These are phyloP conservation scores for Ceratocystis cubensis DNA, from an alignment of 2,329 filamentous ascomycete genomes.

Conservation along the genomic window DNA sequence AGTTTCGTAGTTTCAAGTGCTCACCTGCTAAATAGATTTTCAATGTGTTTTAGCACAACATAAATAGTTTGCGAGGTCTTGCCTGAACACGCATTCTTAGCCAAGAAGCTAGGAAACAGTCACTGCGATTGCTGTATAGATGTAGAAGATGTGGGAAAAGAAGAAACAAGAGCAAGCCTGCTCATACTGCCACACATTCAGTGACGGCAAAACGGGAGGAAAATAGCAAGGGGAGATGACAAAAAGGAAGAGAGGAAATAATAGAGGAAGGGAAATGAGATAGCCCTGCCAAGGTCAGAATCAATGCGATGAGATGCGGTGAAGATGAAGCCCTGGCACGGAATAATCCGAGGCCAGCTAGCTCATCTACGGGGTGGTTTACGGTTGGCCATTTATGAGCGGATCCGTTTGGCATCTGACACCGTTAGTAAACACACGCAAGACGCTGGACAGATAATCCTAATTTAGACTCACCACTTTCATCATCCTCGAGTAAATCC, in stretches of 20 bases:
- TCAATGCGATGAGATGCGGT: too few species aligned
- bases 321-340: too few species aligned
- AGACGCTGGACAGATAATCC: neutral
- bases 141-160: neutral
- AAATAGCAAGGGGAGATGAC: neutral
- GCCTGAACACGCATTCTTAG: neutral
- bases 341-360: too few species aligned
- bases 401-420: conserved; percentile 17
- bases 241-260: neutral
- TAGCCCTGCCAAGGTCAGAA: neutral
- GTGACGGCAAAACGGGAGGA: too few species aligned
- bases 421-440: neutral
- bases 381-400: neutral
- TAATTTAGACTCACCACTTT: conserved; percentile 17
- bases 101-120: neutral
- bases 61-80: neutral
- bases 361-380: too few species aligned
- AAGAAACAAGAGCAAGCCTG: neutral
- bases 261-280: neutral
- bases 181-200: neutral
- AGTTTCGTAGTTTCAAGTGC: neutral
- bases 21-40: neutral
- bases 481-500: conserved; percentile 7
- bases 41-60: neutral
- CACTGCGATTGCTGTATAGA: neutral